Evolutionary conservation across 75 land plant species (phyloP).

Genomic region (Picea glauca): DNA sequence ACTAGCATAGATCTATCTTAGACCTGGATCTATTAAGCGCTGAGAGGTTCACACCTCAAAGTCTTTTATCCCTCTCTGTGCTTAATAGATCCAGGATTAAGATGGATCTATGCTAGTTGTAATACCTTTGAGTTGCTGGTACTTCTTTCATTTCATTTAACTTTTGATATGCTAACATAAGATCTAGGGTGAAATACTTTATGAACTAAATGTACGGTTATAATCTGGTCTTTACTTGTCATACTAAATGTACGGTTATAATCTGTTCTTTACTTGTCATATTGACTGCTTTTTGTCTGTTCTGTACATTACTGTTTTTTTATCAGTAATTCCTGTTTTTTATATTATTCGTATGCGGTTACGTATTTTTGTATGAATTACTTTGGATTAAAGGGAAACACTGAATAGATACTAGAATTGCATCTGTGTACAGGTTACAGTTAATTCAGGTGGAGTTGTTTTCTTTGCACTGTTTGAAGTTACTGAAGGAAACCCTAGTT

Average conservation of each 20-base stretch:
- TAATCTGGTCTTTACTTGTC: not conserved
- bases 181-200: not conserved
- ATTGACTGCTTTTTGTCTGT: not conserved
- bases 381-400: not conserved
- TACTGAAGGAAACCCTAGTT: slow-evolving; percentile 18
- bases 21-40: too few relatives aligned
- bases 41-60: too few relatives aligned
- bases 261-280: not conserved
- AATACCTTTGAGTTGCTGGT: not conserved
- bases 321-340: not conserved
- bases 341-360: not conserved
- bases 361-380: slow-evolving; percentile 1
- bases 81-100: too few relatives aligned
- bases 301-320: not conserved
- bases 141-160: not conserved
- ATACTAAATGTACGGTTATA: not conserved
- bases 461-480: slow-evolving; percentile 86
- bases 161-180: not conserved
- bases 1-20: too few relatives aligned
- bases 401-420: slow-evolving; percentile 3
- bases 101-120: too few relatives aligned
- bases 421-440: slow-evolving; percentile 62
- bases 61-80: too few relatives aligned
- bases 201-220: not conserved
- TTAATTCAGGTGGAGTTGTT: slow-evolving; percentile 98